Percentiles rank a stretch among this genome's conserved stretches.
Conservation (phyloP, 352 stramenopile genomes). For the Phytopythium montanum region DNA sequence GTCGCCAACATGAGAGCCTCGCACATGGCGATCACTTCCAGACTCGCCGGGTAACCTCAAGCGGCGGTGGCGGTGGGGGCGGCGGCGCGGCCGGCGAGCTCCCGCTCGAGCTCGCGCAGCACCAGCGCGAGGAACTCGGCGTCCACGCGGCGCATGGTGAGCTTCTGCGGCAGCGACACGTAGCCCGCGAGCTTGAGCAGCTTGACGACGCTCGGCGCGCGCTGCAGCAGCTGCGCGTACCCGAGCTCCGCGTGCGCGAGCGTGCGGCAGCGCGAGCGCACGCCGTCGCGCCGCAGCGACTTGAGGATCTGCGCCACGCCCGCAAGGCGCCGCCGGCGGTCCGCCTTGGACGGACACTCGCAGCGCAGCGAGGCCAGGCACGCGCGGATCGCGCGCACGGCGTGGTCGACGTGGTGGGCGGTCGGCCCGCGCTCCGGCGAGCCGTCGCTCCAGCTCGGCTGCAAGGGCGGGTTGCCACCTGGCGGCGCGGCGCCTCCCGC, state of each 20-base stretch:
- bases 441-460: constrained; percentile 60
- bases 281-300: constrained; percentile 58
- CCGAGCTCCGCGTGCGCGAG: constrained; percentile 68
- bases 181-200: constrained; percentile 76
- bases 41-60: background rate
- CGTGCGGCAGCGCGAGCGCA: constrained; percentile 62
- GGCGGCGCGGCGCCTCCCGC: background rate
- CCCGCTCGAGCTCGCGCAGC: constrained; percentile 46
- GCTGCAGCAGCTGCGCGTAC: constrained; percentile 60
- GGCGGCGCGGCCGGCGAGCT: constrained; percentile 7
- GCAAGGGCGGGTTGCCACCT: constrained; percentile 5
- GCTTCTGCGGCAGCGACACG: constrained; percentile 62
- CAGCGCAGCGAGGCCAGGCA: constrained; percentile 53
- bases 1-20: background rate
- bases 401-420: constrained; percentile 39
- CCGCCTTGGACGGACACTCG: constrained; percentile 61
- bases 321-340: constrained; percentile 58
- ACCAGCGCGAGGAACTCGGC: constrained; percentile 60
- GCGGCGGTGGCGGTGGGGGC: background rate
- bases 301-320: constrained; percentile 70
- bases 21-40: background rate
- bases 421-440: constrained; percentile 31
- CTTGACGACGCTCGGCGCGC: constrained; percentile 73
- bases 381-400: constrained; percentile 42
- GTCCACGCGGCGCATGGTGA: constrained; percentile 73